Evolutionary conservation across 345 rosid genomes (phyloP).

Genomic region (Limnanthes douglasii): DNA sequence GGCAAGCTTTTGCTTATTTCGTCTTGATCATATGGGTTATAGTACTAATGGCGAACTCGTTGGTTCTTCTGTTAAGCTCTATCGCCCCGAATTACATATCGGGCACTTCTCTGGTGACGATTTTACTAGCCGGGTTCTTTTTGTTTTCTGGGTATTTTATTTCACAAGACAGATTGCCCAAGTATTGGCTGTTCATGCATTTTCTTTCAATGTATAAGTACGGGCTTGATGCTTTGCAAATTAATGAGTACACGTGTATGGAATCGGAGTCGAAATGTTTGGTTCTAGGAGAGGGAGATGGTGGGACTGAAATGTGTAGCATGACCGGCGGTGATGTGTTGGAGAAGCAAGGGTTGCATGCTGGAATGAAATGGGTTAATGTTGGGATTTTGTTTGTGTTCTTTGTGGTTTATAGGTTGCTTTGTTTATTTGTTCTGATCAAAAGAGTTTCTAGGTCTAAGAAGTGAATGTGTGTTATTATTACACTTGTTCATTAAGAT

Average conservation of each 20-base stretch:
- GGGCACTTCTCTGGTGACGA: conserved; percentile 64
- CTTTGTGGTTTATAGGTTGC: conserved; percentile 65
- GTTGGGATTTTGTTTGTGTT: conserved; percentile 65
- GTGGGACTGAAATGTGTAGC: conserved; percentile 35
- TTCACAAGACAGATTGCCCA: conserved; percentile 58
- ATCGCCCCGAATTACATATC: conserved; percentile 86
- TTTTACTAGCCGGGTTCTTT: conserved; percentile 63
- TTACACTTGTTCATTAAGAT: background rate
- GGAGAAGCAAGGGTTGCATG: conserved; percentile 50
- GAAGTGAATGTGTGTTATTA: conserved; percentile 14
- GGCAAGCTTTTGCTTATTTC: conserved; percentile 71
- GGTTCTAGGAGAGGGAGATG: conserved; percentile 51
- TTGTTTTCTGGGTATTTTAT: conserved; percentile 93
- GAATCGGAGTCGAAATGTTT: conserved; percentile 36
- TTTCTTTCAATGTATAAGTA: conserved; percentile 90
- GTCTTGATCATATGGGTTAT: conserved; percentile 66
- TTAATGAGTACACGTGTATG: conserved; percentile 86
- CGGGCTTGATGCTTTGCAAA: conserved; percentile 69
- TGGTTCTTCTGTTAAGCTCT: conserved; percentile 78
- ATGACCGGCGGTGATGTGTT: conserved; percentile 58
- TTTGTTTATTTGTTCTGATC: conserved; percentile 57
- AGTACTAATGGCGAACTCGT: conserved; percentile 80
- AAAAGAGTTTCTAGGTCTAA: conserved; percentile 71
- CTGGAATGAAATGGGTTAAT: conserved; percentile 56
- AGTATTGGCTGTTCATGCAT: conserved; percentile 92